A percentile compares a stretch with the other conserved stretches of the same genome.
These are phyloP conservation scores for Blastomyces silverae DNA, from an alignment of 2,329 filamentous ascomycete genomes.

Conservation along the genomic window DNA sequence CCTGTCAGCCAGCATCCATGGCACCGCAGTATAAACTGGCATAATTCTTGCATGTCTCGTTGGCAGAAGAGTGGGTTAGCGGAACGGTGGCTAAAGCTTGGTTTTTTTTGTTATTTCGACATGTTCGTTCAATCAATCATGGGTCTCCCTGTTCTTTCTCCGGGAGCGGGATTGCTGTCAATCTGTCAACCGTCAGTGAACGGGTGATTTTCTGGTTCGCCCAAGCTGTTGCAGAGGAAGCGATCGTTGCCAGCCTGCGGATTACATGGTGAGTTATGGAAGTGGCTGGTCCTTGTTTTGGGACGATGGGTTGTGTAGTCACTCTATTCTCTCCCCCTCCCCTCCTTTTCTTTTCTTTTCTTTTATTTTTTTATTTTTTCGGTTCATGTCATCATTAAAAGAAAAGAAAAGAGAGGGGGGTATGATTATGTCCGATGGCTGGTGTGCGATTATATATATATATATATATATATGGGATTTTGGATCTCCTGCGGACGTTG, in stretches of 20 bases:
- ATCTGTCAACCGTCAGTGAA: not conserved
- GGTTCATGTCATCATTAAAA: not conserved
- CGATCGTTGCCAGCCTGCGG: not conserved
- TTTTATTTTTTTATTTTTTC: not conserved
- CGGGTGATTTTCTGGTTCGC: not conserved
- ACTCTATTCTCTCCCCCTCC: not conserved
- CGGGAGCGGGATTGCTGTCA: not conserved
- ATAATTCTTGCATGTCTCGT: not conserved
- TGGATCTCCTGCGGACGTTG: not conserved
- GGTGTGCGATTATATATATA: not conserved
- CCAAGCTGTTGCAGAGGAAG: not conserved
- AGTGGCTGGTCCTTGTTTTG: not conserved
- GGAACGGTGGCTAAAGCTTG: not conserved
- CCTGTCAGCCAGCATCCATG: not conserved
- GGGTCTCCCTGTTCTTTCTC: not conserved
- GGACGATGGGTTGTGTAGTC: not conserved
- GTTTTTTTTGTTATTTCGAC: not conserved
- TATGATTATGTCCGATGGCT: not conserved
- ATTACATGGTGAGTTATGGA: not conserved
- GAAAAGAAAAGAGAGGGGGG: not conserved
- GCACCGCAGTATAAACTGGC: not conserved
- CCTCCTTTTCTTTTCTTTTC: no score
- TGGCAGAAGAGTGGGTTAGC: not conserved
- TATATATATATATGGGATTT: not conserved
- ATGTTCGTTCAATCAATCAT: not conserved